These are phyloP conservation scores for Plasmodium coatneyi DNA, from an alignment of 169 alveolate genomes.

Conservation along the genomic window DNA sequence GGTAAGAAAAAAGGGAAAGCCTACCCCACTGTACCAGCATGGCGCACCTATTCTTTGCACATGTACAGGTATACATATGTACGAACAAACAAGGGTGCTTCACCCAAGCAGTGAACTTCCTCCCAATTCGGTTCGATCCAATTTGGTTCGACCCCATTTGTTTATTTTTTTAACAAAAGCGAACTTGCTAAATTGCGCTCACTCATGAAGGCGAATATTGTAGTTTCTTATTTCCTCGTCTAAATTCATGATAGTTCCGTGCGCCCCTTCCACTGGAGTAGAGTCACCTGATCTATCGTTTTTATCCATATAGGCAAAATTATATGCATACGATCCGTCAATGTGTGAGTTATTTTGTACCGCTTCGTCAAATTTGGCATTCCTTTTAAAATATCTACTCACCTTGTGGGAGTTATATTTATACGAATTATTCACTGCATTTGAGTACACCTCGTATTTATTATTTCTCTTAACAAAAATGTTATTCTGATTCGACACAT, in stretches of 20 bases:
- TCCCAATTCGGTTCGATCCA: too few species aligned
- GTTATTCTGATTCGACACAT: neutral
- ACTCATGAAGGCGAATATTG: neutral
- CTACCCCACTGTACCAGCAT: neutral
- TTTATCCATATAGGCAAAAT: conserved; percentile 51
- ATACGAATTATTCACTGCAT: neutral
- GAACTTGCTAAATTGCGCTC: neutral
- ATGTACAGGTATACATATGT: neutral
- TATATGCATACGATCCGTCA: conserved; percentile 68
- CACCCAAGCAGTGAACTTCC: neutral
- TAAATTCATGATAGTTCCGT: conserved; percentile 66
- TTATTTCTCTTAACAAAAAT: neutral
- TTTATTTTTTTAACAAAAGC: neutral
- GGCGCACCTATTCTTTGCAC: neutral
- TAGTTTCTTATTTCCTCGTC: conserved; percentile 64
- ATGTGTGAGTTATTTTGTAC: neutral
- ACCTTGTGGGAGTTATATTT: neutral
- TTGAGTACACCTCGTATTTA: neutral
- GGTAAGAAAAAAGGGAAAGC: neutral
- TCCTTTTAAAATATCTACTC: neutral
- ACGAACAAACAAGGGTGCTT: neutral
- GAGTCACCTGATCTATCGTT: conserved; percentile 38
- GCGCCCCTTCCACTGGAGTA: conserved; percentile 27
- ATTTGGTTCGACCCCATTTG: neutral
- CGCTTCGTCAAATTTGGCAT: neutral